Conservation (phyloP, 2,329 filamentous ascomycete species). For the Cordyceps cateniannulata region DNA sequence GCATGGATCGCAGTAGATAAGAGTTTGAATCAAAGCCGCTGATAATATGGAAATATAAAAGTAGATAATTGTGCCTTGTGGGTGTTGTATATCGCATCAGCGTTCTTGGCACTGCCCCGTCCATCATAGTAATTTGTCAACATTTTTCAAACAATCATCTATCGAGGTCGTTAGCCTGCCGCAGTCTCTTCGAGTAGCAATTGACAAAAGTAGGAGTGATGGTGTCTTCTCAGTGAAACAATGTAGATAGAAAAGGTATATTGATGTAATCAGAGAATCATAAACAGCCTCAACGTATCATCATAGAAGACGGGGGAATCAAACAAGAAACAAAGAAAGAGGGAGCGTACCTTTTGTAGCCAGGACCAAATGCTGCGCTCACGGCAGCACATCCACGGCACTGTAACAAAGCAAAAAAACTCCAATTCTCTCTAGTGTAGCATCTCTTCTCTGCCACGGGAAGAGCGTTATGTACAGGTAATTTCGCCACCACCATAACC, state of each 20-base stretch:
- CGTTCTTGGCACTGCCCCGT: too few relatives aligned
- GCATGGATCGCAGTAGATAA: neutral
- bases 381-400: conserved; percentile 14
- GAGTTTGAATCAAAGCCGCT: neutral
- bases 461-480: conserved; percentile 31
- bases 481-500: conserved; percentile 12
- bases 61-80: too few relatives aligned
- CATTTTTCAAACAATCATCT: too few relatives aligned
- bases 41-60: neutral
- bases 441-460: conserved; percentile 27
- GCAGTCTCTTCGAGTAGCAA: neutral
- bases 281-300: conserved; percentile 43
- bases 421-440: conserved; percentile 37
- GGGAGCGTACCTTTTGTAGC: conserved; percentile 15
- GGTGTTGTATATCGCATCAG: neutral
- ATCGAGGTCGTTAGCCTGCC: neutral
- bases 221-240: conserved; percentile 13
- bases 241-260: conserved; percentile 27
- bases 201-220: neutral
- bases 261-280: conserved; percentile 34
- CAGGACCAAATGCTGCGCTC: neutral
- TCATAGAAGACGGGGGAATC: conserved; percentile 26
- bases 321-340: neutral
- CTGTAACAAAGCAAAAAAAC: conserved; percentile 27
- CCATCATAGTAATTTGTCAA: too few relatives aligned